These are phyloP conservation scores for Suillus alpinus DNA, from an alignment of 768 basidiomycete genomes.

Conservation along the genomic window DNA sequence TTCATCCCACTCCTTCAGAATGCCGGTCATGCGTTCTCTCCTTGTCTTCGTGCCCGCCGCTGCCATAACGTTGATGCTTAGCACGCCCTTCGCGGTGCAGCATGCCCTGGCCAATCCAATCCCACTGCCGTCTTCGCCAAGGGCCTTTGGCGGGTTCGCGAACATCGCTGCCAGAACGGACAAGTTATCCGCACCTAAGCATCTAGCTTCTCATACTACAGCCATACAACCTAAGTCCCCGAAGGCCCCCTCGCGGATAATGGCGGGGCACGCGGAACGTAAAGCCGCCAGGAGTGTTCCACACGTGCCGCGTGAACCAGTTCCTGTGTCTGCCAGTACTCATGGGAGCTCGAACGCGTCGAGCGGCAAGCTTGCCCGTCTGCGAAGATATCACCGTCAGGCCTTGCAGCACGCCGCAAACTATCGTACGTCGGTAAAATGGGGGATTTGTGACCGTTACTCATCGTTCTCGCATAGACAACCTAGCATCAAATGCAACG, in stretches of 20 bases:
- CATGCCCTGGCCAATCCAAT: slow-evolving; percentile 20
- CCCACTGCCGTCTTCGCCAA: background rate
- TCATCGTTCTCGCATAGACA: slow-evolving; percentile 19
- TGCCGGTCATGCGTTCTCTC: slow-evolving; percentile 37
- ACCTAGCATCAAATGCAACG: slow-evolving; percentile 33
- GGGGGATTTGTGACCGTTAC: background rate
- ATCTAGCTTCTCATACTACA: background rate
- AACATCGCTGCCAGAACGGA: background rate
- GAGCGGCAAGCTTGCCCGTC: background rate
- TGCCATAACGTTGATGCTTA: slow-evolving; percentile 36
- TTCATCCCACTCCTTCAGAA: slow-evolving; percentile 13
- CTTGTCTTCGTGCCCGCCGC: slow-evolving; percentile 40
- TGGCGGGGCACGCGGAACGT: background rate
- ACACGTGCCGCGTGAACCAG: background rate
- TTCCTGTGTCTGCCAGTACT: background rate
- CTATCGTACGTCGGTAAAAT: background rate
- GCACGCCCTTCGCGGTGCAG: slow-evolving; percentile 17
- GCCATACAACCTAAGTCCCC: background rate
- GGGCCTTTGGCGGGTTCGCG: background rate
- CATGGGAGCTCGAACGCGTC: background rate
- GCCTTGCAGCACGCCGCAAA: background rate
- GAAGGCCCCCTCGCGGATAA: background rate
- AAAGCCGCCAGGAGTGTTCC: background rate
- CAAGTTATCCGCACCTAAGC: background rate
- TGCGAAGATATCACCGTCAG: background rate